These are phyloP conservation scores for Phytophthora lateralis DNA, from an alignment of 352 stramenopile genomes.

Conservation along the genomic window DNA sequence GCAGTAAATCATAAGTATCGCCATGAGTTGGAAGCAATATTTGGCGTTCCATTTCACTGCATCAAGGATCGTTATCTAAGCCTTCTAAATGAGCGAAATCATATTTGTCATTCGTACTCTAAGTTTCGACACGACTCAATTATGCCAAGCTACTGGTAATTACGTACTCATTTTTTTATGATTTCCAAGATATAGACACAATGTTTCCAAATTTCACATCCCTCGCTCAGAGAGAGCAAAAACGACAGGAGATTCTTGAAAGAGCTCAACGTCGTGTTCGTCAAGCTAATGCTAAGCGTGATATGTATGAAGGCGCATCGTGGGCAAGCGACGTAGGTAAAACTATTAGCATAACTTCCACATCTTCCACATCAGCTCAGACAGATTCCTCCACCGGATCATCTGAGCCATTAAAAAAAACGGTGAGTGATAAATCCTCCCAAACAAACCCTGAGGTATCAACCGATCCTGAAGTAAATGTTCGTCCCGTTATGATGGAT, in stretches of 20 bases:
- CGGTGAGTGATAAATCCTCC: conserved; percentile 4
- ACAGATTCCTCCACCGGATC: background rate
- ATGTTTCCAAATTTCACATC: background rate
- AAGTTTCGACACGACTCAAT: background rate
- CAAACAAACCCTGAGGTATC: conserved; percentile 17
- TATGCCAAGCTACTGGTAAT: conserved; percentile 2
- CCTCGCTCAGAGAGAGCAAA: no score
- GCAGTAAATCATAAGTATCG: background rate
- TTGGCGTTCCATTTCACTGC: conserved; percentile 1
- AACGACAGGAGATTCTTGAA: conserved; percentile 10
- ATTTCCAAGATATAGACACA: background rate
- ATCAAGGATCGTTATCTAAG: conserved; percentile 2
- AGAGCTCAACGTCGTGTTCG: conserved; percentile 10
- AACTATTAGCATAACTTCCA: background rate
- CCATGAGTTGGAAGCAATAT: background rate
- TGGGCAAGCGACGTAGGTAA: conserved; percentile 19
- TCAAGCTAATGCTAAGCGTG: conserved; percentile 12
- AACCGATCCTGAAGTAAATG: background rate
- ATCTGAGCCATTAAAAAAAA: conserved; percentile 12
- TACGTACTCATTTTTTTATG: conserved; percentile 4
- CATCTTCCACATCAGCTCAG: conserved; percentile 4
- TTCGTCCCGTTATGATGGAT: conserved; percentile 1
- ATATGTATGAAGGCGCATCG: conserved; percentile 19
- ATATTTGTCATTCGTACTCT: background rate
- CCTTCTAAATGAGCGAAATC: conserved; percentile 2